These are phyloP conservation scores for Ogataea paradorogensis DNA, from an alignment of 805 yeast species.

Conservation along the genomic window DNA sequence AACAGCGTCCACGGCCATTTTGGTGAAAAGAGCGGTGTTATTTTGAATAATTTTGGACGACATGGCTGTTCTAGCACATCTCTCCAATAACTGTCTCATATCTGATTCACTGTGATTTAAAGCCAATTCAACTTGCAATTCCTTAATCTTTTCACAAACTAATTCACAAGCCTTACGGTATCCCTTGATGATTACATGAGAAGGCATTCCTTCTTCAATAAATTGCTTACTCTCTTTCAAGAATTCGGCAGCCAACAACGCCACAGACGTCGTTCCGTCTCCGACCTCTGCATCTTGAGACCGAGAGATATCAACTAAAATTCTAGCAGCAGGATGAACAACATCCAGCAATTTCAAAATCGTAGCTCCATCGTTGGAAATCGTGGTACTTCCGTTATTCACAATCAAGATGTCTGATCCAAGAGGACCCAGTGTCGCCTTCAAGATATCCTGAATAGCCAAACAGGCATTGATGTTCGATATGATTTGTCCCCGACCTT, in stretches of 20 bases:
- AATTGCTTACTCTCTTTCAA: slow-evolving; percentile 86
- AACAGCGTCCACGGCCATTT: slow-evolving; percentile 96
- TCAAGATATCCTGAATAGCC: slow-evolving; percentile 93
- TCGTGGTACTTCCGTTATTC: slow-evolving; percentile 82
- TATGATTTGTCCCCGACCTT: slow-evolving; percentile 93
- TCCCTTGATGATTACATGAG: slow-evolving; percentile 86
- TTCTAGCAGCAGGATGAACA: slow-evolving; percentile 98
- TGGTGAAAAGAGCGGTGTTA: slow-evolving; percentile 85
- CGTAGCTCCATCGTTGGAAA: slow-evolving; percentile 98
- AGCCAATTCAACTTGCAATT: slow-evolving; percentile 67
- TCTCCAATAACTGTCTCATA: slow-evolving; percentile 73
- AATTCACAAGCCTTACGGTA: slow-evolving; percentile 76
- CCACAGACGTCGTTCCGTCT: slow-evolving; percentile 96
- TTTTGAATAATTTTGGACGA: slow-evolving; percentile 87
- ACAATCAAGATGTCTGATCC: slow-evolving; percentile 96
- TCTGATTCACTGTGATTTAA: slow-evolving; percentile 48
- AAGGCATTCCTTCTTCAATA: slow-evolving; percentile 94
- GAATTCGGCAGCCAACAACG: slow-evolving; percentile 91
- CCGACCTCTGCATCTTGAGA: slow-evolving; percentile 99
- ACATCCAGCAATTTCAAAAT: slow-evolving; percentile 87
- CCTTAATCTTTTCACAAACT: slow-evolving; percentile 70
- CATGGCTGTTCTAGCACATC: slow-evolving; percentile 98
- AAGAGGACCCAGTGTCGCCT: slow-evolving; percentile 94
- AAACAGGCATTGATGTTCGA: slow-evolving; percentile 95
- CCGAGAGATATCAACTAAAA: slow-evolving; percentile 88